Evolutionary conservation across 768 basidiomycete species (phyloP).

Genomic region (Hygrocybe punicea): DNA sequence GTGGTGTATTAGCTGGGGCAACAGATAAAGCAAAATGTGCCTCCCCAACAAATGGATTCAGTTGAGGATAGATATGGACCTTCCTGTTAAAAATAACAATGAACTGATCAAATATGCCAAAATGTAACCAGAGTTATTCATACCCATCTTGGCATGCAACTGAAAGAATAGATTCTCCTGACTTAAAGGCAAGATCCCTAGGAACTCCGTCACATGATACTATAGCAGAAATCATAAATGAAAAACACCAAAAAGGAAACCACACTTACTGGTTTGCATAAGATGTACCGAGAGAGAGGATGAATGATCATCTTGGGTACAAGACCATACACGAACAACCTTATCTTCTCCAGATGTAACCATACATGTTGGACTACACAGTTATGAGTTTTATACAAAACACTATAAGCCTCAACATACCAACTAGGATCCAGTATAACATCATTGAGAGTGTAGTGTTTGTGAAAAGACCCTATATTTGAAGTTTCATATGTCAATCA

Average conservation of each 20-base stretch:
- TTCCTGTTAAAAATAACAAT: slow-evolving; percentile 17
- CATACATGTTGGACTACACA: slow-evolving; percentile 36
- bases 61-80: slow-evolving; percentile 20
- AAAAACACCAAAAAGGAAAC: neutral
- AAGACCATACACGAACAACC: slow-evolving; percentile 42
- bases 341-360: slow-evolving; percentile 50
- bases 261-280: neutral
- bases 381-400: slow-evolving; percentile 12
- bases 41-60: slow-evolving; percentile 6
- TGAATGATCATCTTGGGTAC: slow-evolving; percentile 16
- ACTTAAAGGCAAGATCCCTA: slow-evolving; percentile 46
- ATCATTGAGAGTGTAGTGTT: slow-evolving; percentile 55
- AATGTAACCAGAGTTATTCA: slow-evolving; percentile 2
- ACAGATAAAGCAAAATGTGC: slow-evolving; percentile 12
- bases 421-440: slow-evolving; percentile 51
- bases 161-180: slow-evolving; percentile 39
- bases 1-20: slow-evolving; percentile 17
- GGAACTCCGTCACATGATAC: slow-evolving; percentile 32
- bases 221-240: slow-evolving; percentile 3
- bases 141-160: slow-evolving; percentile 39
- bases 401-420: slow-evolving; percentile 29
- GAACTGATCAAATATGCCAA: neutral
- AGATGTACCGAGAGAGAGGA: neutral
- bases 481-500: neutral
- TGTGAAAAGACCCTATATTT: slow-evolving; percentile 24